Conservation (phyloP, 169 alveolate genomes). For the Miamiensis avidus region DNA sequence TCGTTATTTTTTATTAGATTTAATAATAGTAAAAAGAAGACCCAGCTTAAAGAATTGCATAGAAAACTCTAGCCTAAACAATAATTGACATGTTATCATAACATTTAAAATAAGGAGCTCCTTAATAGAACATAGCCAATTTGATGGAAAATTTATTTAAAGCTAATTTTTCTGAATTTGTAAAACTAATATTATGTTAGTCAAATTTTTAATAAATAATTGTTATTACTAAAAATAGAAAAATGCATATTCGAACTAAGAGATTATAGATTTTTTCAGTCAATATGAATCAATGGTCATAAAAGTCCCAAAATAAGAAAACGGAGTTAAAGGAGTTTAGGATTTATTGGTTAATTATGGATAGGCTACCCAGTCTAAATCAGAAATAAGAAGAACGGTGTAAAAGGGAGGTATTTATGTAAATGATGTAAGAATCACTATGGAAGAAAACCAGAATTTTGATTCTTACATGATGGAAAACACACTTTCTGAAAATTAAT, state of each 20-base stretch:
- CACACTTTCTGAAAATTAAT: conserved; percentile 7
- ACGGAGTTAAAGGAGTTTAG: not conserved
- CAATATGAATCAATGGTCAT: not conserved
- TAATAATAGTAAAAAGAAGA: conserved; percentile 9
- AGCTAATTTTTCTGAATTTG: conserved; percentile 15
- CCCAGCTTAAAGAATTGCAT: conserved; percentile 53
- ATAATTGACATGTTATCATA: conserved; percentile 51
- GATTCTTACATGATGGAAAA: not conserved
- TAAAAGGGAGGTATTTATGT: conserved; percentile 38
- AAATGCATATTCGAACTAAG: conserved; percentile 22
- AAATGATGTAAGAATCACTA: conserved; percentile 25
- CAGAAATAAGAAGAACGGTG: conserved; percentile 46
- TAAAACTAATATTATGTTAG: conserved; percentile 2
- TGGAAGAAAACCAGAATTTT: conserved; percentile 1
- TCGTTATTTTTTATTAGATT: not conserved
- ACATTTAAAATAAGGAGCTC: not conserved
- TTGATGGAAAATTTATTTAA: conserved; percentile 30
- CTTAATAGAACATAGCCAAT: conserved; percentile 18
- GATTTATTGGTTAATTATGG: not conserved
- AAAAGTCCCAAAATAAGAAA: not conserved
- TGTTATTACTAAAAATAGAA: not conserved
- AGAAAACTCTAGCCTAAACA: conserved; percentile 42
- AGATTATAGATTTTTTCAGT: not conserved
- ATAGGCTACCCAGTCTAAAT: conserved; percentile 12
- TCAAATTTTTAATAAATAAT: conserved; percentile 1